phyloP scores from a whole-genome alignment of 164 flowering plant species.

The Chloranthus sessilifolius region DNA sequence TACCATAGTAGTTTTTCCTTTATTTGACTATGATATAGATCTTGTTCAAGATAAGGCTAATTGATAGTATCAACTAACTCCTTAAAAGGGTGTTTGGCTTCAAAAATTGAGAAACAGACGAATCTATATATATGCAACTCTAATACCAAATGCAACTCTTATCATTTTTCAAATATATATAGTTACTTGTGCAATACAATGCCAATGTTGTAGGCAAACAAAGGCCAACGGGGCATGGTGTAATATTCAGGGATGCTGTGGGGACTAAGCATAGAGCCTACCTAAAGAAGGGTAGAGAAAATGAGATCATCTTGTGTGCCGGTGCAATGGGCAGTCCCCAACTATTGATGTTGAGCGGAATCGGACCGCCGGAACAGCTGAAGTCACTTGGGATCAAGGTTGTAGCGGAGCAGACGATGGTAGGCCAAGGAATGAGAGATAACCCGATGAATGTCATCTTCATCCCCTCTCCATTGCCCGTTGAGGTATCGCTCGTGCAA shows the following conservation, averaged over 20 bases:
- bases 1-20: too few species aligned
- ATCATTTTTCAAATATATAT: too few species aligned
- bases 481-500: slow-evolving; percentile 66
- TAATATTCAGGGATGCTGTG: slow-evolving; percentile 32
- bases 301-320: slow-evolving; percentile 62
- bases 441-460: slow-evolving; percentile 74
- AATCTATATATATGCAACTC: too few species aligned
- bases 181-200: too few species aligned
- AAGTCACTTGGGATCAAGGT: slow-evolving; percentile 35
- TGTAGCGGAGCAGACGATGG: slow-evolving; percentile 48
- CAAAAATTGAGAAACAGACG: too few species aligned
- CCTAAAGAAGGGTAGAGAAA: slow-evolving; percentile 12
- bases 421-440: slow-evolving; percentile 72
- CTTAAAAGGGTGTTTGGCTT: too few species aligned
- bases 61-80: too few species aligned
- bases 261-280: slow-evolving; percentile 44
- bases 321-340: slow-evolving; percentile 89
- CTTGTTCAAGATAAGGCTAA: too few species aligned
- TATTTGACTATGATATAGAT: too few species aligned
- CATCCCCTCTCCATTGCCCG: slow-evolving; percentile 58
- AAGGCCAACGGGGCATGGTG: slow-evolving; percentile 48
- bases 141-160: too few species aligned
- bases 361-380: slow-evolving; percentile 7
- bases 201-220: slow-evolving; percentile 26
- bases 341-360: slow-evolving; percentile 35